Percentiles rank a stretch among this genome's conserved stretches.
These are phyloP conservation scores for Ceratobasidium sp. DNA, from an alignment of 1,284 basidiomycete genomes.

Conservation along the genomic window DNA sequence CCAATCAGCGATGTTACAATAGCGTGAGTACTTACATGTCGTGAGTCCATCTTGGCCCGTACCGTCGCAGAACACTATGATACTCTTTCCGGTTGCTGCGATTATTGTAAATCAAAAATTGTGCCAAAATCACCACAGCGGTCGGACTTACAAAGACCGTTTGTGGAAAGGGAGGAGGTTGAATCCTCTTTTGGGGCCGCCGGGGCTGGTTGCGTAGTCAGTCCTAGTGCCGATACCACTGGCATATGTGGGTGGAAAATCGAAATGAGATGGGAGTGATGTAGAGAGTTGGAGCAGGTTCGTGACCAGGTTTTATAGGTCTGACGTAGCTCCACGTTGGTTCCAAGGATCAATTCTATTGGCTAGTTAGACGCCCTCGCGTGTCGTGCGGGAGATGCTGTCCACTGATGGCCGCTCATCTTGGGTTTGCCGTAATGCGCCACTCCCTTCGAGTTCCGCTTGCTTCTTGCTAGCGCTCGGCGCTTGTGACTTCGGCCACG, in stretches of 20 bases:
- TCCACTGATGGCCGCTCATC: not conserved
- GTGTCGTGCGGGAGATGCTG: not conserved
- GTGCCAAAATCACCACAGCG: not conserved
- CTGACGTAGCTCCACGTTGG: not conserved
- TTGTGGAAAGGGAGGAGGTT: not conserved
- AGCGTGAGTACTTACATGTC: slow-evolving; percentile 20
- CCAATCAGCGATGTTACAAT: not conserved
- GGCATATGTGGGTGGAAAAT: slow-evolving; percentile 11
- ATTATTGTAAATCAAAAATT: not conserved
- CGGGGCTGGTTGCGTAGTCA: not conserved
- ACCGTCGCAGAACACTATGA: slow-evolving; percentile 40
- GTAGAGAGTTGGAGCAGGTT: not conserved
- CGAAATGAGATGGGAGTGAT: not conserved
- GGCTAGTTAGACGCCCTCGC: not conserved
- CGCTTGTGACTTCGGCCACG: not conserved
- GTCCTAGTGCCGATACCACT: not conserved
- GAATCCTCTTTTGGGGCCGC: not conserved
- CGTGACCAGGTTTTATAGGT: not conserved
- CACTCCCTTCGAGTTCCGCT: not conserved
- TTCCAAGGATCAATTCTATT: not conserved
- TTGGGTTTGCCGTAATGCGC: not conserved
- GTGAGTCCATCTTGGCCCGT: slow-evolving; percentile 40
- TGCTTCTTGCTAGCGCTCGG: slow-evolving; percentile 12
- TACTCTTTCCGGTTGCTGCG: slow-evolving; percentile 26
- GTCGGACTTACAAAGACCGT: not conserved